phyloP scores from a whole-genome alignment of 2,329 filamentous ascomycete genomes.

The Beauveria asiatica region DNA sequence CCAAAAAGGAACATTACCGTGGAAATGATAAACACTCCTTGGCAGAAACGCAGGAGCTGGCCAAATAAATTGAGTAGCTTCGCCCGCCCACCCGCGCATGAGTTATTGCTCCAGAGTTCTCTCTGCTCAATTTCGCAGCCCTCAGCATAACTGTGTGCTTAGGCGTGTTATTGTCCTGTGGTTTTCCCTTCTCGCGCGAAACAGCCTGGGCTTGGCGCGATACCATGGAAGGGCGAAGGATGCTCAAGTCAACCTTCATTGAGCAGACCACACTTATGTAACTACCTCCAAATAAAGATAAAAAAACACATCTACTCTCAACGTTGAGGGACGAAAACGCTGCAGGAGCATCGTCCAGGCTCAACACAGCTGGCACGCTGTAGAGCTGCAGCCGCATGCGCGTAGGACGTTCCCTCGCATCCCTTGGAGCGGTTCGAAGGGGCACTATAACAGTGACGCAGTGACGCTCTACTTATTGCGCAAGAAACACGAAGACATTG shows the following conservation, averaged over 20 bases:
- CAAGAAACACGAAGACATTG: too few relatives aligned
- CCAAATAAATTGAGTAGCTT: slow-evolving; percentile 7
- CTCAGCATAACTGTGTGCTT: neutral
- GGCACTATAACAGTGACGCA: neutral
- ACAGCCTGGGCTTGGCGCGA: neutral
- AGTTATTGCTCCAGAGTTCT: neutral
- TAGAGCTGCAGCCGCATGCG: too few relatives aligned
- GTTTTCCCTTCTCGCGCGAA: neutral
- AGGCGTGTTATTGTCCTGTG: neutral
- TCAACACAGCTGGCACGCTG: neutral
- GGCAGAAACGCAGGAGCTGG: neutral
- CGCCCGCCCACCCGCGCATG: neutral
- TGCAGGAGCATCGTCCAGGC: too few relatives aligned
- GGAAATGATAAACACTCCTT: slow-evolving; percentile 19
- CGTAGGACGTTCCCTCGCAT: too few relatives aligned
- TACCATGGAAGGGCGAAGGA: neutral
- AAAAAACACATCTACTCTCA: too few relatives aligned
- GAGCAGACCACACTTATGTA: neutral
- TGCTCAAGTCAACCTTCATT: neutral
- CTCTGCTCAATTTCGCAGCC: neutral
- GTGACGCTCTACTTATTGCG: neutral
- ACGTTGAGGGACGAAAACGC: too few relatives aligned
- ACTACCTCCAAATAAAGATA: too few relatives aligned
- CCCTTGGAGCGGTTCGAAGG: too few relatives aligned
- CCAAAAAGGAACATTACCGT: slow-evolving; percentile 24